Percentiles rank a stretch among this genome's conserved stretches.
Evolutionary conservation across 2,329 filamentous ascomycete species (phyloP).

Genomic region (Blastomyces gilchristii): DNA sequence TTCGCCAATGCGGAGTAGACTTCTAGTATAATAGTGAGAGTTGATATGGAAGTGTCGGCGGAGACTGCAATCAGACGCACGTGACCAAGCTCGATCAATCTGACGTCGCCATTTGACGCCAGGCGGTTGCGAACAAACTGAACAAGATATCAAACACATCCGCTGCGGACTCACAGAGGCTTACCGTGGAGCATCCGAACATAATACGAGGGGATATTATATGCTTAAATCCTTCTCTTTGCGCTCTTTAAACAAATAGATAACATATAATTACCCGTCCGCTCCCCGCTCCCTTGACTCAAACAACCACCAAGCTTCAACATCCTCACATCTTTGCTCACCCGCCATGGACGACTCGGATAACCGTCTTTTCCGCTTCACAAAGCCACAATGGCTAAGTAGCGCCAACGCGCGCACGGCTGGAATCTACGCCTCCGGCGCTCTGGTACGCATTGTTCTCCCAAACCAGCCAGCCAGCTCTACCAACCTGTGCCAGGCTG

Average conservation of each 20-base stretch:
- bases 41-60: no score
- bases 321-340: background rate
- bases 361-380: constrained; percentile 55
- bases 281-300: background rate
- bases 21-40: no score
- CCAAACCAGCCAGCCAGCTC: background rate
- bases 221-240: background rate
- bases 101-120: background rate
- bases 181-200: background rate
- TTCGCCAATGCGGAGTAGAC: no score
- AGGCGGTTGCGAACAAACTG: background rate
- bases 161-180: background rate
- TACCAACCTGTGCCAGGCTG: background rate
- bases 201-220: background rate
- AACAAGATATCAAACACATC: background rate
- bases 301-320: background rate
- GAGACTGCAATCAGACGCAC: background rate
- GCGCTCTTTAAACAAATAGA: background rate
- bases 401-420: constrained; percentile 52
- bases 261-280: background rate
- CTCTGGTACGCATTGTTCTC: constrained; percentile 42
- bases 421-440: constrained; percentile 57
- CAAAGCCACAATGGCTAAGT: constrained; percentile 57
- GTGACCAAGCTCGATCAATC: background rate
- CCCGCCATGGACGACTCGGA: constrained; percentile 35